A percentile compares a stretch with the other conserved stretches of the same genome.
Evolutionary conservation across 805 yeast species (phyloP).

Genomic region (Myxozyma mucilagina): DNA sequence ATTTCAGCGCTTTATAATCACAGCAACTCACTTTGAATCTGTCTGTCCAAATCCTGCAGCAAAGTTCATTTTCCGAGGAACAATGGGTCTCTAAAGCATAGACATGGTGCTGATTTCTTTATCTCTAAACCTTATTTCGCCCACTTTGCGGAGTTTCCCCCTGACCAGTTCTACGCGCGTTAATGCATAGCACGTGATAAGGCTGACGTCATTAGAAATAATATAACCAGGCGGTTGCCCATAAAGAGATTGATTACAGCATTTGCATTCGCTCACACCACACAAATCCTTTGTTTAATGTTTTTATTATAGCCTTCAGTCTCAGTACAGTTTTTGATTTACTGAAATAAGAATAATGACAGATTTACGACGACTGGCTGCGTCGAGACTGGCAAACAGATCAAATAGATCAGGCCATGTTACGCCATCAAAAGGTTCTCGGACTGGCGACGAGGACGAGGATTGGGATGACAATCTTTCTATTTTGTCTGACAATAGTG

Average conservation of each 20-base stretch:
- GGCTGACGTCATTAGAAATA: too few relatives aligned
- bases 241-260: too few relatives aligned
- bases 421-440: conserved; percentile 3
- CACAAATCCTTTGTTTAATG: too few relatives aligned
- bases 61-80: background rate
- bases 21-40: background rate
- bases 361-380: conserved; percentile 22
- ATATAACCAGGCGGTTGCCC: too few relatives aligned
- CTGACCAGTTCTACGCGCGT: too few relatives aligned
- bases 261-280: too few relatives aligned
- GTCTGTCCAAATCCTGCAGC: background rate
- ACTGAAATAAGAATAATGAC: conserved; percentile 15
- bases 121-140: too few relatives aligned
- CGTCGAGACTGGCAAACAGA: conserved; percentile 16
- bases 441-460: conserved; percentile 16
- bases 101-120: too few relatives aligned
- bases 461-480: conserved; percentile 23
- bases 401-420: conserved; percentile 1
- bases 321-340: background rate
- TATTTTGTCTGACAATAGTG: conserved; percentile 18
- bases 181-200: too few relatives aligned
- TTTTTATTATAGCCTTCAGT: too few relatives aligned
- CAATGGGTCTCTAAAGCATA: background rate
- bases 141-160: too few relatives aligned
- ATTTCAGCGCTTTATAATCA: background rate